Evolutionary conservation across 2,329 filamentous ascomycete species (phyloP), one percentile per base, ranked within the genome.

Genomic region (Beauveria varroae): DNA sequence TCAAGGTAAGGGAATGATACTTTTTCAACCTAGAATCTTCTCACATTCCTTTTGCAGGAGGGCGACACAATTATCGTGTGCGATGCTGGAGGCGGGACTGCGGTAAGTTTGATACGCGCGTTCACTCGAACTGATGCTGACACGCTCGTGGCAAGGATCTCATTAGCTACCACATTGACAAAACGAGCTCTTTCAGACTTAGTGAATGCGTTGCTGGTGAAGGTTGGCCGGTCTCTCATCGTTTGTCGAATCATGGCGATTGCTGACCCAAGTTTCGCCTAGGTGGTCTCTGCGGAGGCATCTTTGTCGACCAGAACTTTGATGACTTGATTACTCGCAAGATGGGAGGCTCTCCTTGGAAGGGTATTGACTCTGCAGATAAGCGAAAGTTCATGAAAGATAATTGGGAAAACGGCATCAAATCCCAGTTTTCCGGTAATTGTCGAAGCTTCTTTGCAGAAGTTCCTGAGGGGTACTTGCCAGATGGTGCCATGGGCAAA

Each of bases 301-400:
- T 77, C 0, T 77, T 78, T 14, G 67, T 79, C 0, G 75, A 79
- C 34, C 69, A 79, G 3, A 61, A 46, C 0, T 79, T 79, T n/a
- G 1, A 69, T 1, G 0, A 60, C 0, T 55, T 75, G 1, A 62
- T 79, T 3, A 64, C 68, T 30, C 3, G 3, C 0, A 73, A 70
- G 8, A 18, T 75, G 0, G 3, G 6, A 0, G 0, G 18, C 0
- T 20, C 60, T 0, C 7, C n/a, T 2, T 72, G 68, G 68, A 0
- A 47, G 0, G 58, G 43, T 0, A 1, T 56, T 3, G 37, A 57
- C 6, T 7, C 34, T 3, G 51, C 22, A 67, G 41, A 40, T 44
- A 5, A 16, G 30, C 2, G 40, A 14, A 37, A 60, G 18, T 1
- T 68, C 0, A 30, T 70, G 8, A 65, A 67, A 7, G 43, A 62